Base-by-base conservation (phyloP, 2,329 filamentous ascomycete species). In the Claviceps africana region DNA sequence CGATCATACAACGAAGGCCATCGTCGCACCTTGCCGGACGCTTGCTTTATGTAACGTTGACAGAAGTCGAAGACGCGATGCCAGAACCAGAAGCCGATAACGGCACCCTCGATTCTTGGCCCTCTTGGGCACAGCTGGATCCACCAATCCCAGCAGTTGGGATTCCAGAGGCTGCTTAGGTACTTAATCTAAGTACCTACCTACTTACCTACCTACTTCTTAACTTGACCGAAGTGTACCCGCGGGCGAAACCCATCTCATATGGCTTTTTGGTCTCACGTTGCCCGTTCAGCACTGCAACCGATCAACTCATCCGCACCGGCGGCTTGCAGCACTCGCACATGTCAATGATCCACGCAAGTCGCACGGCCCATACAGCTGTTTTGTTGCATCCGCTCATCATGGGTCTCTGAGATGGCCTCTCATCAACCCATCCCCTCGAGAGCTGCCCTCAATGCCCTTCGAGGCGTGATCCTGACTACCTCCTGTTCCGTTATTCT, bases 401-500 rank as follows among this genome's bases (percentile, higher is more conserved):
- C 15, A 64, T 66, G 60, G 59, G 59, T 59, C 51, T 55, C 57
- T 62, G 54, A 58, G 54, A 77, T 77, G 74, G 68, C 70, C 51
- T 62, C 70, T 52, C 67, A 68, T 48, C 65, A 72, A 53, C 73
- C 73, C 54, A 71, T 76, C 52, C 76, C 76, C 47, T 79, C 77
- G 39, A 75, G 75, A 65, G 73, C 74, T 54, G 75, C 73, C 54
- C 69, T 80, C 56, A 72, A 75, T 62, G 72, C 76, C 54, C 72
- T 81, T 37, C 75, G 76, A 55, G 73, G 76, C 56, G 70, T 79
- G 54, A 71, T 77, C 52, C 64, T 81, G 17, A 77, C 77, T 49
- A 79, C 77, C 2, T 78, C 77, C 9, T 80, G 76, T 60, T 79
- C 76, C 43, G 69, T 80, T 52, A 71, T 73, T 48, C 62, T 77